Percentiles rank a stretch among this genome's conserved stretches.
These are phyloP conservation scores for Boechera retrofracta DNA, from an alignment of 345 rosid genomes.

Conservation along the genomic window DNA sequence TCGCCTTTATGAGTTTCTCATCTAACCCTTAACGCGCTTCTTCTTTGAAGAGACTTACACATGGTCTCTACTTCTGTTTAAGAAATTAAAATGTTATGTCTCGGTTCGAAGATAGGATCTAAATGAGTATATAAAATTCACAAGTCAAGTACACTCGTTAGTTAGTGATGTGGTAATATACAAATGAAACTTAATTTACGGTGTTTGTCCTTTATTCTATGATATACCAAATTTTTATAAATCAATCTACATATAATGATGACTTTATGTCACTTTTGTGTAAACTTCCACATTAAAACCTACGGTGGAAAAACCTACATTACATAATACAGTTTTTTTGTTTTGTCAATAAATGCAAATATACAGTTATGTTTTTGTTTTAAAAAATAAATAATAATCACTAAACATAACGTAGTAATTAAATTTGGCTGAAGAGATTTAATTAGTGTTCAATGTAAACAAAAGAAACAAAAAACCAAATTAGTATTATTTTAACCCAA, in stretches of 20 bases:
- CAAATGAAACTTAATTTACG: not conserved
- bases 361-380: not conserved
- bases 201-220: not conserved
- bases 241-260: not conserved
- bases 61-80: slow-evolving; percentile 5
- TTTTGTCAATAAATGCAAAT: too few species aligned
- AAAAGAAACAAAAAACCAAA: not conserved
- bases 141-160: not conserved
- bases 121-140: not conserved
- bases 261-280: not conserved
- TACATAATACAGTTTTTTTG: not conserved
- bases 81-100: not conserved
- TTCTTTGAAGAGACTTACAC: not conserved
- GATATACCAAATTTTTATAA: not conserved
- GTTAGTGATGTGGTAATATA: not conserved
- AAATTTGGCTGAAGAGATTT: too few species aligned
- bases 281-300: not conserved
- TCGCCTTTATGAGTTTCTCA: slow-evolving; percentile 19
- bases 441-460: not conserved
- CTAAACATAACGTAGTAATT: too few species aligned
- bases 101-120: not conserved
- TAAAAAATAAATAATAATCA: not conserved
- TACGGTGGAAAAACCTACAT: too few species aligned
- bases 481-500: not conserved
- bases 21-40: slow-evolving; percentile 32